phyloP scores from a whole-genome alignment of 495 filamentous ascomycete genomes.

The Chaetomium cochliodes region DNA sequence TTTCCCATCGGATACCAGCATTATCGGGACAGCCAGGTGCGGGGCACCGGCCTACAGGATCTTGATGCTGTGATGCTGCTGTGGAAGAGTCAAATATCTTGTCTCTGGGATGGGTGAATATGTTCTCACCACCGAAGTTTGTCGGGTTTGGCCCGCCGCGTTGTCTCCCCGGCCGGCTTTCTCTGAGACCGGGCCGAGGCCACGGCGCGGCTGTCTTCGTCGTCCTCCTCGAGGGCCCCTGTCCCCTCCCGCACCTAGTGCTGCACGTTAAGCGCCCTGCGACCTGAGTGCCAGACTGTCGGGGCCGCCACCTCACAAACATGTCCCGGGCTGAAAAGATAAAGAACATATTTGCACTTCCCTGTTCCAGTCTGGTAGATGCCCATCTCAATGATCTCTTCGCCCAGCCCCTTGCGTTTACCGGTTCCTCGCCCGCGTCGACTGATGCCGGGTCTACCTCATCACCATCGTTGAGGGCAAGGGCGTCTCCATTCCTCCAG shows the following conservation, averaged over 20 bases:
- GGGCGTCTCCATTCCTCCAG: constrained; percentile 1
- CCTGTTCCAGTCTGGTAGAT: neutral
- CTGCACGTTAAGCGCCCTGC: constrained; percentile 22
- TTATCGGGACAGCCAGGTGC: neutral
- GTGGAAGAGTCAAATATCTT: neutral
- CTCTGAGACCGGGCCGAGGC: neutral
- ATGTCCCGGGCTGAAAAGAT: neutral
- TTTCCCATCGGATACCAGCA: constrained; percentile 12
- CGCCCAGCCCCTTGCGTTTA: neutral
- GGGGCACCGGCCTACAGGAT: neutral
- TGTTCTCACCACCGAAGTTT: neutral
- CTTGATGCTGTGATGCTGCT: neutral
- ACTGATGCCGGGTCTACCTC: constrained; percentile 10
- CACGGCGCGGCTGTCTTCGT: neutral
- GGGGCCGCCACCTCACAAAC: constrained; percentile 15
- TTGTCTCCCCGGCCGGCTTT: neutral
- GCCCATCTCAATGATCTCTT: neutral
- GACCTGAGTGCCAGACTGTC: constrained; percentile 19
- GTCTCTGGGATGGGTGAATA: neutral
- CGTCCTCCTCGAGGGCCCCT: neutral
- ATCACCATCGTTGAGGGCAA: constrained; percentile 7
- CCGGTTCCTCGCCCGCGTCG: neutral
- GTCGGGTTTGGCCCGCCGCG: neutral
- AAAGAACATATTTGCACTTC: constrained; percentile 14
- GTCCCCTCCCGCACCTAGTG: neutral